Conservation (phyloP, 768 basidiomycete species). For the Rhodosporidiobolus sp. region DNA sequence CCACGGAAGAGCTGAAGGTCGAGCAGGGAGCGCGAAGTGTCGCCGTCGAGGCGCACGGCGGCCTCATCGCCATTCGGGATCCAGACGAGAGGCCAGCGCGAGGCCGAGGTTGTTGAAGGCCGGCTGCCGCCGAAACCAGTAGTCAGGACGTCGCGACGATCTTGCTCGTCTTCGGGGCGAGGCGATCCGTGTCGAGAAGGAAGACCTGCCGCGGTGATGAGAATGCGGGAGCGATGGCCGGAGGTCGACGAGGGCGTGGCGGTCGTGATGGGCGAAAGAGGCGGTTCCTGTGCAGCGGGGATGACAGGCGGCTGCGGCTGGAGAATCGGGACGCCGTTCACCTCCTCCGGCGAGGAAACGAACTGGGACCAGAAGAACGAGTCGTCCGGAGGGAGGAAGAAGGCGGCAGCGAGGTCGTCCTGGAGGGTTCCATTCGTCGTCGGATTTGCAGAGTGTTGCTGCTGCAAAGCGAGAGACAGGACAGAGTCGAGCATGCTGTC, state of each 20-base stretch:
- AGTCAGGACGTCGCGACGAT: neutral
- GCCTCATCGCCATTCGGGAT: neutral
- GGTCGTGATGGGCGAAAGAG: neutral
- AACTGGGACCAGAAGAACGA: constrained; percentile 3
- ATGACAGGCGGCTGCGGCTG: neutral
- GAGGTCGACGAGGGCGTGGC: neutral
- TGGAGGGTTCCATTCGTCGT: neutral
- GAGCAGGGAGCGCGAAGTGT: neutral
- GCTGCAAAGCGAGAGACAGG: neutral
- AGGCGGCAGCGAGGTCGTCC: neutral
- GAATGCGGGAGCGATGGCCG: neutral
- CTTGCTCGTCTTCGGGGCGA: neutral
- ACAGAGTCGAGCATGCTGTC: neutral
- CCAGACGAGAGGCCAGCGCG: neutral
- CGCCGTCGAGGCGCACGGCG: neutral
- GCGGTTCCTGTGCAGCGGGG: neutral
- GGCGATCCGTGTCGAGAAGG: neutral
- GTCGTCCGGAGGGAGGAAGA: constrained; percentile 15
- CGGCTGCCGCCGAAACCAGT: no score
- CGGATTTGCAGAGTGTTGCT: neutral
- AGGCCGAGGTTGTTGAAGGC: neutral
- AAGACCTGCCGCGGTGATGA: neutral
- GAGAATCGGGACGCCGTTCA: neutral
- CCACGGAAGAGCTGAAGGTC: no score
- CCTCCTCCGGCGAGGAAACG: neutral